Conservation (phyloP, 331 rosid genomes). For the Malus hybrid region DNA sequence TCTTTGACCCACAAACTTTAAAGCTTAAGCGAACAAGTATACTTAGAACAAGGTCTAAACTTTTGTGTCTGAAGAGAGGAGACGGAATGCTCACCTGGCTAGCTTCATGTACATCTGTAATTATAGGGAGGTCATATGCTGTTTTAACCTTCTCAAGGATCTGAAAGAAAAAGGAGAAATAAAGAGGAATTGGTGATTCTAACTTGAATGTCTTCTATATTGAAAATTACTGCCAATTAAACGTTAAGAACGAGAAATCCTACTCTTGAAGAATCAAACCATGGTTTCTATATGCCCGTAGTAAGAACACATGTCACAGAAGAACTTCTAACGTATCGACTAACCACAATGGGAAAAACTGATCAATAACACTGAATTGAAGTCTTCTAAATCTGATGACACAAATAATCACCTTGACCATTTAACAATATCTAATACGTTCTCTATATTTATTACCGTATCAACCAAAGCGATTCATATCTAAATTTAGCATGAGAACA, state of each 20-base stretch:
- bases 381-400: not conserved
- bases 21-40: not conserved
- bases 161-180: constrained; percentile 28
- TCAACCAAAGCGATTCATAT: not conserved
- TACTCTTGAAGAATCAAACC: not conserved
- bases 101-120: constrained; percentile 88
- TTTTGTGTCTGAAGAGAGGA: not conserved
- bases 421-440: not conserved
- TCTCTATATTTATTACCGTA: not conserved
- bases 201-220: not conserved
- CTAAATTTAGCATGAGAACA: constrained; percentile 3
- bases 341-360: not conserved
- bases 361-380: not conserved
- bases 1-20: not conserved
- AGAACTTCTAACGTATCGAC: no score
- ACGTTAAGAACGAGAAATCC: not conserved
- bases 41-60: not conserved
- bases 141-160: constrained; percentile 90
- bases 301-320: not conserved
- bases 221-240: not conserved
- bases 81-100: constrained; percentile 52
- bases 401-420: not conserved
- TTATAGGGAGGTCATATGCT: constrained; percentile 77
- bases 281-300: not conserved
- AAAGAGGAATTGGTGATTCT: not conserved